Base-by-base conservation (phyloP, 257 asterid species). In the Anisodus tanguticus region DNA sequence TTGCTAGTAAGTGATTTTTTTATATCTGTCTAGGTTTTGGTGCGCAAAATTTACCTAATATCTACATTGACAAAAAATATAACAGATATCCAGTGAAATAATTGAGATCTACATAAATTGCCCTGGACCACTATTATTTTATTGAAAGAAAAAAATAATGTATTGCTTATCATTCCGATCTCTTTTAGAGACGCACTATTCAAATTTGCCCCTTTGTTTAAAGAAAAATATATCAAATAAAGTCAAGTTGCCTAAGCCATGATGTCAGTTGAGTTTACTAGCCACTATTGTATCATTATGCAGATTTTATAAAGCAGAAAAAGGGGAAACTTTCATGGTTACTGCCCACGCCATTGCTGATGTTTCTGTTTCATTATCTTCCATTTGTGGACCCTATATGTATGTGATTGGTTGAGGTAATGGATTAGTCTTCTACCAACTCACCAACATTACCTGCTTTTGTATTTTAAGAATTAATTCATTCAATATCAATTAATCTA, bases 391-490 rank as follows among this genome's bases (percentile, higher is more conserved):
- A 86, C 71, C 88, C 87, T 49, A 26, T 45, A 58, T 51, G 2
- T 12, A 47, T 54, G n/a, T 60, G 22, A 85, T 71, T 71, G 86
- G 85, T 82, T 74, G 67, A 85, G 68, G 86, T 83, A 82, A 86
- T 84, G 16, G 53, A 82, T 67, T 83, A 83, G 83, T 82, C 83
- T 49, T 83, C 63, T 82, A 47, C 86, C 88, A 84, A 89, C 58
- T 88, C 85, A 84, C 83, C 93, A 83, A 86, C 53, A 77, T 72
- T 87, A 87, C 90, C 91, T 86, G 83, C 90, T 88, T 88, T 87
- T 39, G 22, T 39, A 53, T 83, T 72, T n/a, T 31, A 74, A 71
- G 17, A n/a, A 71, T 45, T n/a, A n/a, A 6, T 71, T 71, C 17
- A 71, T 71, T n/a, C 58, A 45, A 4, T 71, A 45, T 45, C 37